Percentiles rank a stretch among this genome's conserved stretches.
These are phyloP conservation scores for Acanthamoeba healyi DNA, from an alignment of 208 protist genomes.

Conservation along the genomic window DNA sequence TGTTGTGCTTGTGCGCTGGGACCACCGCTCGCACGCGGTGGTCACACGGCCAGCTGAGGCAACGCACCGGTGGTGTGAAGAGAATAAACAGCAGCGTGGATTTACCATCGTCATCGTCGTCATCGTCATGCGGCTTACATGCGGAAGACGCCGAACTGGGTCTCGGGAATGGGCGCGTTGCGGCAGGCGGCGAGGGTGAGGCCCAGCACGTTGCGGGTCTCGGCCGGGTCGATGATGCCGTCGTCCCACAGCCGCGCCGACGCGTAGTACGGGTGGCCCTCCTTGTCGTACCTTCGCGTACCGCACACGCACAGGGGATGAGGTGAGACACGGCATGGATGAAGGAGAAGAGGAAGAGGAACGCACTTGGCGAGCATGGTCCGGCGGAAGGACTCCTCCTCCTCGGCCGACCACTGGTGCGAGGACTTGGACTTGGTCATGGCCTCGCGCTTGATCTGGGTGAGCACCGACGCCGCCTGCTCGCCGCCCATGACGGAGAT, in stretches of 20 bases:
- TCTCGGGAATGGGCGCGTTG: slow-evolving; percentile 89
- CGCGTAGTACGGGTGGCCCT: slow-evolving; percentile 80
- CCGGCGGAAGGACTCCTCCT: slow-evolving; percentile 84
- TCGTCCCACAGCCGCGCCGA: slow-evolving; percentile 79
- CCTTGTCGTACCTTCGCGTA: background rate
- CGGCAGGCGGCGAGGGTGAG: slow-evolving; percentile 91
- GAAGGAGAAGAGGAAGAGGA: slow-evolving; percentile 3
- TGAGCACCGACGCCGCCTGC: slow-evolving; percentile 84
- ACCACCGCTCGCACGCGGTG: too few species aligned
- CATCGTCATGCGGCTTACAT: too few species aligned
- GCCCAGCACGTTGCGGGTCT: slow-evolving; percentile 86
- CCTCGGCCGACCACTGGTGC: slow-evolving; percentile 83
- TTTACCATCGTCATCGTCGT: too few species aligned
- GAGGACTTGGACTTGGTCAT: slow-evolving; percentile 65
- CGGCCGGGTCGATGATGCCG: slow-evolving; percentile 76
- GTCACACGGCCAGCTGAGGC: too few species aligned
- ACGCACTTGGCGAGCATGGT: slow-evolving; percentile 93
- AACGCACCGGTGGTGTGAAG: too few species aligned
- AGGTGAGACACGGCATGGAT: slow-evolving; percentile 89
- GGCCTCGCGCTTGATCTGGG: background rate
- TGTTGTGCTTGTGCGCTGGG: too few species aligned
- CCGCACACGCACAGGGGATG: too few species aligned
- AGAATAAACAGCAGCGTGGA: too few species aligned
- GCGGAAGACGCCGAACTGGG: slow-evolving; percentile 95
- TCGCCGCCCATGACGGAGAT: slow-evolving; percentile 98